Percentiles rank a stretch among this genome's conserved stretches.
Conservation (phyloP, 139 green algal genomes). For the Chlamydomonas applanata region DNA sequence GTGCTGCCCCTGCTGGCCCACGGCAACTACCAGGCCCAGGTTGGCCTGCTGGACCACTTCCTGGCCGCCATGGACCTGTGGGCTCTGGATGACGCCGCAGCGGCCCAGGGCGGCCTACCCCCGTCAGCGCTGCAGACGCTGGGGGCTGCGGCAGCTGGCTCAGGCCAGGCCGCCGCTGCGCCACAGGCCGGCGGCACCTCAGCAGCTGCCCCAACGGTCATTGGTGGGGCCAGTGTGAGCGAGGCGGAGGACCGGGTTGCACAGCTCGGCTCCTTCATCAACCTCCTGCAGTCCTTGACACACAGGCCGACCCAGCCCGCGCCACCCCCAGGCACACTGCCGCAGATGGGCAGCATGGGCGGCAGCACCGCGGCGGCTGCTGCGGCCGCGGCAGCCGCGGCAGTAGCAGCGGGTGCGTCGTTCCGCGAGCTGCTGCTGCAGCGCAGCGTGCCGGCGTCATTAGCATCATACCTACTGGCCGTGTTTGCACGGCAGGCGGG, state of each 20-base stretch:
- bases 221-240: no score
- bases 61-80: slow-evolving; percentile 36
- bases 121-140: slow-evolving; percentile 1
- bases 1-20: slow-evolving; percentile 58
- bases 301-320: slow-evolving; percentile 7
- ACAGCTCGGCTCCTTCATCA: slow-evolving; percentile 28
- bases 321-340: not conserved
- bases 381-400: not conserved
- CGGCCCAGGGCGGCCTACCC: not conserved
- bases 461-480: slow-evolving; percentile 39
- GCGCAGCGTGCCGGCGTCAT: slow-evolving; percentile 20
- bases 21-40: slow-evolving; percentile 45
- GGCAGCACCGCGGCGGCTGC: no score
- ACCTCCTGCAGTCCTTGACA: slow-evolving; percentile 37
- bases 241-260: slow-evolving; percentile 11
- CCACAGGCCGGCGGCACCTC: not conserved
- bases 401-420: not conserved
- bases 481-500: slow-evolving; percentile 25
- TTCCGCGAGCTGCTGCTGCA: slow-evolving; percentile 50
- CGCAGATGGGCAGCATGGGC: no score
- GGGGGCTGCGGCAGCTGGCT: not conserved
- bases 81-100: slow-evolving; percentile 24
- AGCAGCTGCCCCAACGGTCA: no score
- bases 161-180: not conserved
- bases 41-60: slow-evolving; percentile 49